phyloP scores from a whole-genome alignment of 805 yeast genomes.

The Candida silvatica region DNA sequence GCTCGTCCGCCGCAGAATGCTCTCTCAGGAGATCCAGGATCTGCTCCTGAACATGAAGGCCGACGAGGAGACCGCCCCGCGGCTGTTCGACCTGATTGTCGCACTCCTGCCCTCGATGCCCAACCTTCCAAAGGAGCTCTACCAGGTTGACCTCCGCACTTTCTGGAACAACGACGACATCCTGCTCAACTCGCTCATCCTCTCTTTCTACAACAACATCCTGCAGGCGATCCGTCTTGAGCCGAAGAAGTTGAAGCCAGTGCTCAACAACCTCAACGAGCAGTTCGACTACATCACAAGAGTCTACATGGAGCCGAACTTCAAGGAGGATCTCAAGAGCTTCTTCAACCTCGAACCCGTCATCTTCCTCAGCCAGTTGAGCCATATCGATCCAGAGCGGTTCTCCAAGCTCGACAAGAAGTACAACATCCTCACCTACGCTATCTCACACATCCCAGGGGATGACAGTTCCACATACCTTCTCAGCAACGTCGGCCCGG shows the following conservation, averaged over 20 bases:
- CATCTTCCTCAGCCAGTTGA: slow-evolving; percentile 11
- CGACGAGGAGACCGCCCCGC: slow-evolving; percentile 18
- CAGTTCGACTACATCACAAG: slow-evolving; percentile 16
- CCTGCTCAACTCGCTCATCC: slow-evolving; percentile 18
- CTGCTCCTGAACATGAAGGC: slow-evolving; percentile 15
- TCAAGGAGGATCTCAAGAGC: slow-evolving; percentile 15
- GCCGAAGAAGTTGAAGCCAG: slow-evolving; percentile 1
- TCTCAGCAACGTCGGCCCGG: slow-evolving; percentile 20
- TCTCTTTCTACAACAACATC: slow-evolving; percentile 24
- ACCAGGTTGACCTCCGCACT: slow-evolving; percentile 15
- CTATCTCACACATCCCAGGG: slow-evolving; percentile 6
- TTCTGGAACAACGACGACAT: slow-evolving; percentile 21
- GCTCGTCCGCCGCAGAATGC: slow-evolving; percentile 21
- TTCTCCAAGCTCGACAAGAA: slow-evolving; percentile 17
- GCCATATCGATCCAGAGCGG: slow-evolving; percentile 8
- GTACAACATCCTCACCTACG: slow-evolving; percentile 14
- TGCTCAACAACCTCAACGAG: slow-evolving; percentile 12
- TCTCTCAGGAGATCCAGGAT: slow-evolving; percentile 17
- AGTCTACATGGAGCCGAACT: slow-evolving; percentile 15
- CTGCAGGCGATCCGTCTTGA: slow-evolving; percentile 7
- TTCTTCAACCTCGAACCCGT: slow-evolving; percentile 17
- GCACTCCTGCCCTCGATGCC: slow-evolving; percentile 18
- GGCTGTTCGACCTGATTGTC: slow-evolving; percentile 24
- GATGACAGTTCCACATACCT: slow-evolving; percentile 12
- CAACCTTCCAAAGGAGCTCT: slow-evolving; percentile 17